Evolutionary conservation across 257 asterid genomes (phyloP).

Genomic region (Penstemon davidsonii): DNA sequence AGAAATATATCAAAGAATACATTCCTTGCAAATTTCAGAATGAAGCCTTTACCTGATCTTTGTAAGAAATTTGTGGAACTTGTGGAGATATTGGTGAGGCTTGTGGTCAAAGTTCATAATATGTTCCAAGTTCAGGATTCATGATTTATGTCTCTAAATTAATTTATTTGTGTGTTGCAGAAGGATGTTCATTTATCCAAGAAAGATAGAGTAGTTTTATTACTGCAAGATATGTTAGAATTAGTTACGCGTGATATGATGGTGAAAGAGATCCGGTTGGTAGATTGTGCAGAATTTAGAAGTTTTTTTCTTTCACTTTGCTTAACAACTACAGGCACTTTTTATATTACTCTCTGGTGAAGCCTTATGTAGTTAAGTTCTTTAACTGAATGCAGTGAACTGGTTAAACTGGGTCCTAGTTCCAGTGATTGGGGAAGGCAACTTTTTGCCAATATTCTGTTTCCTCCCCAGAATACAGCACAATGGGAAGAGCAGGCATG

Average conservation of each 20-base stretch:
- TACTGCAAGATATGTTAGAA: conserved; percentile 94
- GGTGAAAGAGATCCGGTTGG: conserved; percentile 87
- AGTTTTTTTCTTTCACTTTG: conserved; percentile 4
- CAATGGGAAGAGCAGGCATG: conserved; percentile 98
- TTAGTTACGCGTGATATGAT: conserved; percentile 91
- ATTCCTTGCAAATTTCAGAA: conserved; percentile 76
- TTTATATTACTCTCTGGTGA: conserved; percentile 15
- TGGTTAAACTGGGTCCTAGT: conserved; percentile 75
- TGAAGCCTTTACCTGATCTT: conserved; percentile 78
- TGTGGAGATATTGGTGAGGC: conserved; percentile 85
- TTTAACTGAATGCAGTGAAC: conserved; percentile 56
- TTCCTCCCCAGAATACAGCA: conserved; percentile 81
- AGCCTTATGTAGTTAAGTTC: conserved; percentile 7
- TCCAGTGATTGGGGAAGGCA: conserved; percentile 84
- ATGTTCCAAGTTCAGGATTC: conserved; percentile 12
- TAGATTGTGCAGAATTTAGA: conserved; percentile 26
- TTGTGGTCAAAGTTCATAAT: conserved; percentile 8
- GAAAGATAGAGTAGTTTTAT: conserved; percentile 74
- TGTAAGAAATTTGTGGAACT: conserved; percentile 78
- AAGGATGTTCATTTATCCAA: conserved; percentile 65
- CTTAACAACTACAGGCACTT: background rate
- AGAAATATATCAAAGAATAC: conserved; percentile 63
- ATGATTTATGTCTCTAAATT: conserved; percentile 19
- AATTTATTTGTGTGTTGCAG: conserved; percentile 47
- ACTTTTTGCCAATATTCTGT: conserved; percentile 70